Evolutionary conservation across 345 rosid species (phyloP).

Genomic region (Linum trigynum): DNA sequence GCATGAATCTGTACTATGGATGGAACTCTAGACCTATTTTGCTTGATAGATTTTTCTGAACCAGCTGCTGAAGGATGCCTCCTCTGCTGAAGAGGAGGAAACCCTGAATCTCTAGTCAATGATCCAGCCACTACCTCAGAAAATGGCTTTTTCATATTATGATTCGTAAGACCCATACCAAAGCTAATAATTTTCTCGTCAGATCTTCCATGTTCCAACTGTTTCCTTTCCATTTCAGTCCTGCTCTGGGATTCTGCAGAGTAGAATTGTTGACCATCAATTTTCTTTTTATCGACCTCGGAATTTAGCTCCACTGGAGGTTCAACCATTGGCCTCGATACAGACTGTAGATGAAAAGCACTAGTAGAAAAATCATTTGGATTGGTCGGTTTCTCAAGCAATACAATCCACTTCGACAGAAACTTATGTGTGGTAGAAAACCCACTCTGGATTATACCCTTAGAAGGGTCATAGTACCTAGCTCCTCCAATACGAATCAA

Average conservation of each 20-base stretch:
- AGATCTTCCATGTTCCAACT: conserved; percentile 23
- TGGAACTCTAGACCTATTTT: conserved; percentile 26
- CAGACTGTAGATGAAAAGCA: conserved; percentile 23
- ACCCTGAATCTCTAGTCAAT: conserved; percentile 41
- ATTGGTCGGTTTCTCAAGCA: conserved; percentile 36
- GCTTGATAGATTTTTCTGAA: conserved; percentile 35
- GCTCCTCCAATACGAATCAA: conserved; percentile 63
- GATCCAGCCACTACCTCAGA: conserved; percentile 88
- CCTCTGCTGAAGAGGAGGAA: conserved; percentile 65
- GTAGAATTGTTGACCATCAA: conserved; percentile 20
- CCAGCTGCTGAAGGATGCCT: conserved; percentile 32
- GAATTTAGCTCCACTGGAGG: conserved; percentile 20
- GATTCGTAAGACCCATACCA: conserved; percentile 61
- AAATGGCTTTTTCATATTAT: conserved; percentile 65
- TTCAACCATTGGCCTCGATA: conserved; percentile 18
- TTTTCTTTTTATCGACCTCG: conserved; percentile 25
- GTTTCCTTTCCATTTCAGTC: conserved; percentile 31
- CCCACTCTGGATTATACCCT: conserved; percentile 76
- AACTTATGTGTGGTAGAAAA: conserved; percentile 50
- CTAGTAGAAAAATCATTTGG: conserved; percentile 21
- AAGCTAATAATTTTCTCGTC: conserved; percentile 45
- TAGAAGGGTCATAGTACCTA: conserved; percentile 60
- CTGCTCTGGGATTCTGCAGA: conserved; percentile 18
- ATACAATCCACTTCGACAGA: conserved; percentile 53
- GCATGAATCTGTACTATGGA: conserved; percentile 22